Base-by-base conservation (phyloP, 768 basidiomycete species). In the Boletellus sp. region DNA sequence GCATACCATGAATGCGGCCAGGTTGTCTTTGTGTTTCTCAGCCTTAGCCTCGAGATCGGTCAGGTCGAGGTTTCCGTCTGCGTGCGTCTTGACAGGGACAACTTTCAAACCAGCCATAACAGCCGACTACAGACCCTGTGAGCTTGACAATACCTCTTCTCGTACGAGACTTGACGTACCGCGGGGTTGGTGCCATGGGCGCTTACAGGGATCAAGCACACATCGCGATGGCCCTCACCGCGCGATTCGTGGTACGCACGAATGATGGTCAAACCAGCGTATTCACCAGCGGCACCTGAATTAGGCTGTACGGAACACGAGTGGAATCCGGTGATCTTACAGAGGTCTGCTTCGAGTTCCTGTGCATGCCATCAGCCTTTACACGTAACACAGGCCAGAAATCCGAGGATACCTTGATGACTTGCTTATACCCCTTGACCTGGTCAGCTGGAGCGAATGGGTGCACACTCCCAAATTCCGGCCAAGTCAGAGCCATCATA, bases 131-230 rank as follows among this genome's bases (percentile, higher is more conserved):
- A 44, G n/a, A 39, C 35, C 19, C 8, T 19, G 45, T 69, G 40
- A 67, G 54, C 32, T 46, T 24, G 45, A 24, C 13, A 31, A 42
- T n/a, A 20, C 41, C 34, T 32, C 19, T n/a, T n/a, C 41, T 45
- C 22, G 13, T 23, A 37, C 24, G 36, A 37, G n/a, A 44, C 32
- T 9, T 20, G 45, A 11, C 88, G 72, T 62, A 91, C 91, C 43
- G 96, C 96, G 41, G 96, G 96, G 71, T 99, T 98, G 37, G 96
- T 98, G 37, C 96, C 96, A 71, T 98, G 96, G 3, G 96, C 96
- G 58, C 92, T 95, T 47, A 95, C 72, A 47, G 96, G 96, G 59
- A 97, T 95, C 45, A 97, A 70, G 65, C 94, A 98, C 43, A 97
- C 80, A 66, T 98, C 81, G 39, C 96, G 83, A 56, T 94, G 82